Evolutionary conservation across 2,329 filamentous ascomycete genomes (phyloP), one percentile per base, ranked within the genome.

Genomic region (Cladosporium sp.): DNA sequence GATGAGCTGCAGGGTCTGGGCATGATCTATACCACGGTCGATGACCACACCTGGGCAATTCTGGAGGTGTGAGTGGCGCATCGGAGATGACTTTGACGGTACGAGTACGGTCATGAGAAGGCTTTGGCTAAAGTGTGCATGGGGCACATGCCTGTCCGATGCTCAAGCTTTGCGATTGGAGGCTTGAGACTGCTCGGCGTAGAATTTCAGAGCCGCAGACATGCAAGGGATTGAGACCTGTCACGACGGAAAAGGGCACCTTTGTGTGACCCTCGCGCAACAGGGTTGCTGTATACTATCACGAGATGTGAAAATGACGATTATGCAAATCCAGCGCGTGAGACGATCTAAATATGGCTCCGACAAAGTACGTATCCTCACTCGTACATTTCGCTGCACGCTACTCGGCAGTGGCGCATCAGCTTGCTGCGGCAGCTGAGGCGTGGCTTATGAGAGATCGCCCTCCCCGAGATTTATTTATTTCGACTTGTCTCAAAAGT

Each of bases 41-140:
- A 97, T 71, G 92, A 97, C 64, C 80, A 88, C 70, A 97, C 92
- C 1, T 97, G 88, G 85, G 89, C 89, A 41, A 76, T 95, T 58
- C 74, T 96, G 56, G 88, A 95, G 54, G 81, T 78, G 57, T 84
- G 68, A 68, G 59, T 45, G 37, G 32, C 22, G 22, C 3, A 16
- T n/a, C 4, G n/a, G n/a, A 9, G 35, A 38, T 38, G 35, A 13
- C 4, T 38, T 13, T 13, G 11, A n/a, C 16, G 10, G 10, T 8
- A 38, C 2, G 13, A 9, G 16, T 14, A 38, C 35, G n/a, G 35
- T 13, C 35, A 18, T 38, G 51, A 31, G 38, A 41, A 33, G 16
- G 13, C 13, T 18, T 7, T 28, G 22, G 22, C 22, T 28, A 28
- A 28, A 7, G 22, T 28, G 22, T 5, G 22, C 22, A 28, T 28